phyloP scores from a whole-genome alignment of 495 filamentous ascomycete species.

The Aspergillus hancockii region DNA sequence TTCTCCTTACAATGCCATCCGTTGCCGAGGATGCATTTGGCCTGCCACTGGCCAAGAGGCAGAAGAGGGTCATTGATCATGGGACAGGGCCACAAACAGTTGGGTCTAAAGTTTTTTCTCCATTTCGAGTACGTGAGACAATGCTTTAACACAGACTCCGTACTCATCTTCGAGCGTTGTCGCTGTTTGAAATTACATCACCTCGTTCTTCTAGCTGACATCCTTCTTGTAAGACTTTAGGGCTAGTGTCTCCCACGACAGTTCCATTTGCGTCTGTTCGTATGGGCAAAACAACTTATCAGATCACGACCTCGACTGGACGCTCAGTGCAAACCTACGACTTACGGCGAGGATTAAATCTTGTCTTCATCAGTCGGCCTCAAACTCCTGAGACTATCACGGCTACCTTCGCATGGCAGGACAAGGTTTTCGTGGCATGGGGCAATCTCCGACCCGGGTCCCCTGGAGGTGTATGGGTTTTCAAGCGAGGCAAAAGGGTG shows the following conservation, averaged over 20 bases:
- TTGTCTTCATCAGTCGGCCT: slow-evolving; percentile 88
- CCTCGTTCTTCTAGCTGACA: background rate
- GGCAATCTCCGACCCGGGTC: slow-evolving; percentile 53
- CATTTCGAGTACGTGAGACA: slow-evolving; percentile 71
- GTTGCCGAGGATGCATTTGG: slow-evolving; percentile 48
- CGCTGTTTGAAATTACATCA: background rate
- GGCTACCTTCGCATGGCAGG: slow-evolving; percentile 84
- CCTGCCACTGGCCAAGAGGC: slow-evolving; percentile 63
- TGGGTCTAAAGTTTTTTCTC: slow-evolving; percentile 82
- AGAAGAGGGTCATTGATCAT: slow-evolving; percentile 48
- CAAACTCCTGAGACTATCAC: slow-evolving; percentile 85
- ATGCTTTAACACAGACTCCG: background rate
- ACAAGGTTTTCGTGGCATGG: slow-evolving; percentile 85
- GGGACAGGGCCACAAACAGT: slow-evolving; percentile 31
- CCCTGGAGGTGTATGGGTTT: slow-evolving; percentile 80
- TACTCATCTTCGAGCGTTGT: background rate
- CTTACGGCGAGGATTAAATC: slow-evolving; percentile 79
- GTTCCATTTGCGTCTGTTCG: slow-evolving; percentile 88
- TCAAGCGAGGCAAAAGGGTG: slow-evolving; percentile 87
- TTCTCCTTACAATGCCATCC: slow-evolving; percentile 40
- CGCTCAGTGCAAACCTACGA: slow-evolving; percentile 93
- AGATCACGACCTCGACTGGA: slow-evolving; percentile 93
- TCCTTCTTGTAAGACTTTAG: slow-evolving; percentile 65
- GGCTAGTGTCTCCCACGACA: slow-evolving; percentile 83
- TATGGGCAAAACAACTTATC: slow-evolving; percentile 89